Base-by-base conservation (phyloP, 225 moss, liverwort and hornwort species). In the Pleurozium schreberi region DNA sequence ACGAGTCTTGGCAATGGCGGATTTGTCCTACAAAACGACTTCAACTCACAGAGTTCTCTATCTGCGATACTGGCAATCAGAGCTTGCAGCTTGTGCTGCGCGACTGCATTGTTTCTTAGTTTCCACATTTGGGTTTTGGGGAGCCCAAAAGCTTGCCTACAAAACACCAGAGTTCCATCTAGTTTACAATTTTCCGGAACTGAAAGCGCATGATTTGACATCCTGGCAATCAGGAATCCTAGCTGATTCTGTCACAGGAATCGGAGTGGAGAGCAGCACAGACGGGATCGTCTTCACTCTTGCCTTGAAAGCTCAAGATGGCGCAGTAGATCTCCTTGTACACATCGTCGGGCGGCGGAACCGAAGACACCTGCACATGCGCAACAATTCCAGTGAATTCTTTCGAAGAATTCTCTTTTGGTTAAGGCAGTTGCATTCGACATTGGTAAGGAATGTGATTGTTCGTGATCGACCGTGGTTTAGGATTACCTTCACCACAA, bases 311-410 rank as follows among this genome's bases (percentile, higher is more conserved):
- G 25, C 34, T 47, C 80, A 88, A 57, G 50, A 97, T 90, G 87
- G 92, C 84, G 61, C 82, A 89, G 49, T 86, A 58, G 5, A 97
- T 93, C 36, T 92, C 90, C 55, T 93, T 90, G 84, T 95, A 94
- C 69, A 95, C 95, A 38, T 93, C 89, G 74, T 96, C 94, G 20
- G 95, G 91, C 38, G 94, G 87, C 43, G 96, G 95, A 61, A 94
- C 88, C 13, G 97, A 95, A 25, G 97, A 97, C 22, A 97, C 91
- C 97, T 97, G 88, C 66, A 84, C 68, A 36, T 83, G n/a, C n/a
- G 66, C n/a, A 36, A 66, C 52, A 18, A 19, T 38, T 66, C 68
- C 50, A 55, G 12, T n/a, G 40, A 84, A 42, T 31, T 58, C 58
- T 70, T 71, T 33, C 23, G 19, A 43, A 21, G 67, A 28, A 33